A percentile compares a stretch with the other conserved stretches of the same genome.
These are phyloP conservation scores for Datisca glomerata DNA, from an alignment of 306 rosid genomes.

Conservation along the genomic window DNA sequence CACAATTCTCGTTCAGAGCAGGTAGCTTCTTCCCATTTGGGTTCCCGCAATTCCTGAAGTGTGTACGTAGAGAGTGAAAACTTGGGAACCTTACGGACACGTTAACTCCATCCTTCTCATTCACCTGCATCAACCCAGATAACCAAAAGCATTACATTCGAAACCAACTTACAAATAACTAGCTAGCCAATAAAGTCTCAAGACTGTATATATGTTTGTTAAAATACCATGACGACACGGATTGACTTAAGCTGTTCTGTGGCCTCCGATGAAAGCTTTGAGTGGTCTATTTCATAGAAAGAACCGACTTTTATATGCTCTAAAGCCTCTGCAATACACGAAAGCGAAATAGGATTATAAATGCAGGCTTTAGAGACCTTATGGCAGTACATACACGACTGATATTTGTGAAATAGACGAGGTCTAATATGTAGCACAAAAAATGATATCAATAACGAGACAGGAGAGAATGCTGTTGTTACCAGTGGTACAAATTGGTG, in stretches of 20 bases:
- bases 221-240: slow-evolving; percentile 56
- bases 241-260: slow-evolving; percentile 48
- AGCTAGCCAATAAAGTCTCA: neutral
- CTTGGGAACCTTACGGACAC: slow-evolving; percentile 67
- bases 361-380: slow-evolving; percentile 1
- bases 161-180: neutral
- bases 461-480: slow-evolving; percentile 5
- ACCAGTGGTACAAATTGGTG: slow-evolving; percentile 24
- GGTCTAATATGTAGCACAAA: neutral
- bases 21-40: slow-evolving; percentile 39
- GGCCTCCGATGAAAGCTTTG: slow-evolving; percentile 31
- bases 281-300: slow-evolving; percentile 55
- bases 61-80: slow-evolving; percentile 44
- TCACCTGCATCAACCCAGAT: slow-evolving; percentile 30
- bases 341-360: slow-evolving; percentile 5
- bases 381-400: neutral
- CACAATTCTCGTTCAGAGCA: slow-evolving; percentile 47
- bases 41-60: slow-evolving; percentile 25
- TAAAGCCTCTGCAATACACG: slow-evolving; percentile 21
- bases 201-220: neutral
- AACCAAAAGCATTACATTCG: neutral
- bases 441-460: neutral
- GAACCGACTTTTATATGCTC: slow-evolving; percentile 47
- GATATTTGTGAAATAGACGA: neutral
- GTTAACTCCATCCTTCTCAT: slow-evolving; percentile 26